A percentile compares a stretch with the other conserved stretches of the same genome.
Conservation (phyloP, 2,329 filamentous ascomycete genomes). For the Acrocalymma vagum region DNA sequence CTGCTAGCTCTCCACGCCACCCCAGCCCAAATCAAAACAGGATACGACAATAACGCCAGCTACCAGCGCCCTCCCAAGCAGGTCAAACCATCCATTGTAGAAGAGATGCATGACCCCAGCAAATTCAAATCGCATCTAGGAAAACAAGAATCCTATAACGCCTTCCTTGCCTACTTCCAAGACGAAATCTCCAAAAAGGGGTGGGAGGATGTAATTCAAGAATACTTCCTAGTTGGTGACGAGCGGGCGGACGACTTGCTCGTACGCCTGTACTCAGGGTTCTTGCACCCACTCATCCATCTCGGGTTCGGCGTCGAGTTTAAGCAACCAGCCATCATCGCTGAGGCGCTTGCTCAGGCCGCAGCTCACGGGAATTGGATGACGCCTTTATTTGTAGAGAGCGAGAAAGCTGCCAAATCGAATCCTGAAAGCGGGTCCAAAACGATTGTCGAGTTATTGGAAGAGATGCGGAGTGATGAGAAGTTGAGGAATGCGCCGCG, state of each 20-base stretch:
- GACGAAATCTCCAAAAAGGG: slow-evolving; percentile 71
- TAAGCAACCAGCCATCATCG: slow-evolving; percentile 80
- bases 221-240: slow-evolving; percentile 74
- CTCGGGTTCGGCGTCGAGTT: slow-evolving; percentile 87
- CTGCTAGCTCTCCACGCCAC: slow-evolving; percentile 79
- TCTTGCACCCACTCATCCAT: slow-evolving; percentile 84
- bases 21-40: slow-evolving; percentile 65
- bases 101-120: slow-evolving; percentile 65
- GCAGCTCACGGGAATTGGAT: slow-evolving; percentile 72
- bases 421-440: slow-evolving; percentile 27
- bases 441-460: slow-evolving; percentile 67
- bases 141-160: slow-evolving; percentile 70
- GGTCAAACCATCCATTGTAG: slow-evolving; percentile 59
- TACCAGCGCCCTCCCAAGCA: slow-evolving; percentile 70
- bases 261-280: slow-evolving; percentile 71
- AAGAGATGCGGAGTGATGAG: slow-evolving; percentile 64
- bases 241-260: slow-evolving; percentile 74
- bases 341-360: slow-evolving; percentile 80
- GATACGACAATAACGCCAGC: slow-evolving; percentile 69
- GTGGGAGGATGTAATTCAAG: slow-evolving; percentile 68
- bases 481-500: slow-evolving; percentile 64
- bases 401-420: slow-evolving; percentile 59
- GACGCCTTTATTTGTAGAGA: slow-evolving; percentile 60
- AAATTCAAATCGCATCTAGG: slow-evolving; percentile 69
- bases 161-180: slow-evolving; percentile 82